These are phyloP conservation scores for Sclerotiophoma versabilis DNA, from an alignment of 2,329 filamentous ascomycete species.

Conservation along the genomic window DNA sequence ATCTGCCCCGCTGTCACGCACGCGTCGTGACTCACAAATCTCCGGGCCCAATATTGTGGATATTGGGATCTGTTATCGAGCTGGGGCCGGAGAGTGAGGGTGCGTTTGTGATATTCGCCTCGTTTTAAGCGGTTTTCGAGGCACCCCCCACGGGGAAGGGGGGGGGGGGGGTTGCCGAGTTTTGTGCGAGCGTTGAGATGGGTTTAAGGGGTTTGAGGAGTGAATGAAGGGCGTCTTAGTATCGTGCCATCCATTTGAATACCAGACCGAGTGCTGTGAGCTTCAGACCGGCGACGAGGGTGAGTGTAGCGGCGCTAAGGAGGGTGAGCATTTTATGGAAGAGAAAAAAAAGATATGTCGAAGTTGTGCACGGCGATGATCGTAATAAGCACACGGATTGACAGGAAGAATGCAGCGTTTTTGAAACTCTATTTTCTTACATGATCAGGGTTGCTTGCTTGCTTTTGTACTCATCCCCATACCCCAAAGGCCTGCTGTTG, in stretches of 20 bases:
- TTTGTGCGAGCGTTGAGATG: background rate
- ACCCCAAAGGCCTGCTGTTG: slow-evolving; percentile 3
- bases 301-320: slow-evolving; percentile 19
- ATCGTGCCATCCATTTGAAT: slow-evolving; percentile 36
- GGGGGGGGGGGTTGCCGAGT: background rate
- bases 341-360: too few species aligned
- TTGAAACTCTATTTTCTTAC: background rate
- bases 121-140: background rate
- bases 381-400: too few species aligned
- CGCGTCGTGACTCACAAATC: slow-evolving; percentile 6
- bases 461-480: slow-evolving; percentile 12
- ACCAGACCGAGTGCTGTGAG: slow-evolving; percentile 40
- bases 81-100: background rate
- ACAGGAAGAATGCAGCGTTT: too few species aligned
- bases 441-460: background rate
- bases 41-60: slow-evolving; percentile 10
- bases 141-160: too few species aligned
- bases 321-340: slow-evolving; percentile 19
- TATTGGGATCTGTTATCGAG: slow-evolving; percentile 3
- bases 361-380: too few species aligned
- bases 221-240: slow-evolving; percentile 13
- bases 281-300: slow-evolving; percentile 40
- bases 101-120: background rate
- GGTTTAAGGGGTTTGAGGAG: background rate
- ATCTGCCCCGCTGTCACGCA: slow-evolving; percentile 5